phyloP scores from a whole-genome alignment of 805 yeast genomes.

The Saccharomycopsis olivae region DNA sequence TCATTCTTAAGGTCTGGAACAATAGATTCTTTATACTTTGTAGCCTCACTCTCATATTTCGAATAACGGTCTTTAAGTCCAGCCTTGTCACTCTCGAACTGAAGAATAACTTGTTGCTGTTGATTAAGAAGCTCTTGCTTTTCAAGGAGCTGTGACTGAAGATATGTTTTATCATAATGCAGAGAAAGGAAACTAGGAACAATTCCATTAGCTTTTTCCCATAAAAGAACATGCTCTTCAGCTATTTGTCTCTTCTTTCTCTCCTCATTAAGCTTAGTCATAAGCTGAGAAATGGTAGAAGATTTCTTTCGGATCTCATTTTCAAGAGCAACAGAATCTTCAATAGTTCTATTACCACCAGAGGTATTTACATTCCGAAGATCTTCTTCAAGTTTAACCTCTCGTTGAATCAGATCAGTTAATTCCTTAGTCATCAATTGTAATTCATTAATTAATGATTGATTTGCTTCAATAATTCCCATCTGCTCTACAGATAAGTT shows the following conservation, averaged over 20 bases:
- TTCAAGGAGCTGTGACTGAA: constrained; percentile 35
- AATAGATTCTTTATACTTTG: constrained; percentile 30
- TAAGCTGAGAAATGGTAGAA: constrained; percentile 38
- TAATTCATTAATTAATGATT: constrained; percentile 48
- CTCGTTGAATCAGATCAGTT: constrained; percentile 63
- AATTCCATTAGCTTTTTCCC: constrained; percentile 35
- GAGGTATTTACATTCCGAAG: constrained; percentile 20
- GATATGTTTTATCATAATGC: constrained; percentile 43
- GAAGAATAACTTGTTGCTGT: constrained; percentile 35
- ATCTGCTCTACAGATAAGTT: constrained; percentile 49
- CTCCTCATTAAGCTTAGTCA: constrained; percentile 51
- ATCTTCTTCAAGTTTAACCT: constrained; percentile 45
- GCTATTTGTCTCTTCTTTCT: constrained; percentile 55
- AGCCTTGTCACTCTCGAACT: constrained; percentile 27
- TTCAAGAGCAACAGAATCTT: constrained; percentile 22
- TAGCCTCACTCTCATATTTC: constrained; percentile 30
- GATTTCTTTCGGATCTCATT: constrained; percentile 29
- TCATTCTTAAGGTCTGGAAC: constrained; percentile 39
- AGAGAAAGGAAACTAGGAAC: constrained; percentile 44
- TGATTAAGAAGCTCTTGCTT: constrained; percentile 40
- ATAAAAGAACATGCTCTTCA: constrained; percentile 54
- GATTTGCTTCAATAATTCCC: constrained; percentile 50
- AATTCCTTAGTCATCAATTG: constrained; percentile 62
- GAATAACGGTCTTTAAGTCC: constrained; percentile 31
- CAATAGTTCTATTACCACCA: neutral